A percentile compares a stretch with the other conserved stretches of the same genome.
Evolutionary conservation across 2,329 filamentous ascomycete genomes (phyloP).

Genomic region (Pseudogymnoascus sp.): DNA sequence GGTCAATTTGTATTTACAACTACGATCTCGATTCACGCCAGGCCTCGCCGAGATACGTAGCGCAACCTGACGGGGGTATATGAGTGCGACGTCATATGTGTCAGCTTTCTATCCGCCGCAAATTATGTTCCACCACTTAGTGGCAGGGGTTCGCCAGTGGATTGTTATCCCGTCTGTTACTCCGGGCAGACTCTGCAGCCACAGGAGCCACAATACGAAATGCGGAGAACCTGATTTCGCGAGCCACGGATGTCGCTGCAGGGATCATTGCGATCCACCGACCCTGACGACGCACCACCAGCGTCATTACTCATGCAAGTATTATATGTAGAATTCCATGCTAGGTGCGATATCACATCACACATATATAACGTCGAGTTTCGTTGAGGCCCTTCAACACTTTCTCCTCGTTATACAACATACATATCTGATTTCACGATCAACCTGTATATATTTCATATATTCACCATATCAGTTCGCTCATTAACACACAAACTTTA

Average conservation of each 20-base stretch:
- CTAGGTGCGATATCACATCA: background rate
- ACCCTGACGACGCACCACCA: background rate
- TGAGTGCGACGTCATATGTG: background rate
- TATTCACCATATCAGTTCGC: background rate
- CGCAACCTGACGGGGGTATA: background rate
- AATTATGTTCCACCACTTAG: background rate
- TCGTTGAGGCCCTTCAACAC: background rate
- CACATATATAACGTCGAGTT: background rate
- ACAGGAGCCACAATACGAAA: background rate
- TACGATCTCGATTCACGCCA: background rate
- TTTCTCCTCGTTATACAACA: background rate
- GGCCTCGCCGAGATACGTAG: background rate
- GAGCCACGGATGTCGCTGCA: background rate
- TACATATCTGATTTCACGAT: background rate
- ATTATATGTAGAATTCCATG: background rate
- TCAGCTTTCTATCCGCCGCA: background rate
- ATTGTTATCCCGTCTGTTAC: background rate
- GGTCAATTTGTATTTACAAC: background rate
- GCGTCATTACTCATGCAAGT: background rate
- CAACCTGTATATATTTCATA: background rate
- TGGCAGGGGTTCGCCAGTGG: background rate
- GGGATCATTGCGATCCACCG: background rate
- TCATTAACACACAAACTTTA: constrained; percentile 19
- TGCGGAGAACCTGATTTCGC: background rate
- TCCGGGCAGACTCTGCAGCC: background rate